Conservation (phyloP, 768 basidiomycete genomes). For the Lactifluus hygrophoroides region DNA sequence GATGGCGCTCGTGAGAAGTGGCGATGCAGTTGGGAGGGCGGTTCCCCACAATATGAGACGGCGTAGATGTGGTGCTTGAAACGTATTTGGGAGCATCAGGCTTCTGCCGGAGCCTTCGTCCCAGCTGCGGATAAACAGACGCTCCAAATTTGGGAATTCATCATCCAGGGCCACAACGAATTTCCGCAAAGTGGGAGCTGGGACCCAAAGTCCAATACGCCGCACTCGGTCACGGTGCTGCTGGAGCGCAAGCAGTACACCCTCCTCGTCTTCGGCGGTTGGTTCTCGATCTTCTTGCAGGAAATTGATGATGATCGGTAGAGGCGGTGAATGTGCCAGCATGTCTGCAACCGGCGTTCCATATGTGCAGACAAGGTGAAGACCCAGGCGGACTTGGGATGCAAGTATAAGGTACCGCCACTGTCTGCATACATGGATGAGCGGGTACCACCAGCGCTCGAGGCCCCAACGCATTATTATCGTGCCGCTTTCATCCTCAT, state of each 20-base stretch:
- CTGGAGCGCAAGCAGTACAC: not conserved
- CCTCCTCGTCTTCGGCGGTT: not conserved
- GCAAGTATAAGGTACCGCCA: not conserved
- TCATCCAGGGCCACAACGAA: not conserved
- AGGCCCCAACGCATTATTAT: not conserved
- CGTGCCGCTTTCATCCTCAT: not conserved
- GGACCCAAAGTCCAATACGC: not conserved
- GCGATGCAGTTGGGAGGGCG: not conserved
- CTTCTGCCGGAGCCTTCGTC: not conserved
- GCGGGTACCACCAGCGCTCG: not conserved
- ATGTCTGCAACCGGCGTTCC: no score
- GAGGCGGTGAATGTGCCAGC: no score
- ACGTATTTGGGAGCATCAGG: not conserved
- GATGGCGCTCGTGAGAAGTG: slow-evolving; percentile 26
- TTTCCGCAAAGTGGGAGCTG: not conserved
- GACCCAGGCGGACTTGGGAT: not conserved
- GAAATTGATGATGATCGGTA: not conserved
- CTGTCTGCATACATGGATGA: not conserved
- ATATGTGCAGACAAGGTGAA: not conserved
- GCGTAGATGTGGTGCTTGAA: not conserved
- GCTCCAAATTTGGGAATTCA: not conserved
- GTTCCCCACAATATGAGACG: not conserved
- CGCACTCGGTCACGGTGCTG: not conserved
- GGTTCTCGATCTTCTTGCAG: not conserved
- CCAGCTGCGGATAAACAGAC: not conserved